Evolutionary conservation across 306 rosid species (phyloP), one percentile per base, ranked within the genome.

Genomic region (Cucurbita pepo): DNA sequence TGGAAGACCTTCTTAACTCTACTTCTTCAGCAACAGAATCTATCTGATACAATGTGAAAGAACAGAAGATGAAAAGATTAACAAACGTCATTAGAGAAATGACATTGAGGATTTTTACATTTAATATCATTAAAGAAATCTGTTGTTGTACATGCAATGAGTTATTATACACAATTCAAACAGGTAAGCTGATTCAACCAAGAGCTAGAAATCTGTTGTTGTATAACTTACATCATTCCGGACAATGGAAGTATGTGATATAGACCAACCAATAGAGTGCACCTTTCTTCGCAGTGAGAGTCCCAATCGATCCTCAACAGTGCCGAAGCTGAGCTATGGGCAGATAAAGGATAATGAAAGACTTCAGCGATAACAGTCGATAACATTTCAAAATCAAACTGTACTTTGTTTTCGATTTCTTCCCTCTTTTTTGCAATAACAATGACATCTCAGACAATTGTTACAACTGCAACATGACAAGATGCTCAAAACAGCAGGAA

Each of bases 311-410:
- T 94, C 98, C 86, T 87, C 94, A 86, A 88, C 88, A 88, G 79
- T 90, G 85, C 98, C 96, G 48, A 81, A 86, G 92, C 97, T 94
- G 96, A 90, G 94, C 98, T 94, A 94, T 89, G 96, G 85, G 78
- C 88, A 85, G 80, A 81, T 84, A 72, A 75, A 82, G 54, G 79
- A 82, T 61, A 74, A 79, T 56, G 56, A 76, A 65, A 77, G 77
- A 81, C 85, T 82, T 88, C 83, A 85, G 70, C 75, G 51, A 83
- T 79, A 77, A 79, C 76, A 82, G 53, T 77, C 79, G 25, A 66
- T 6, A 66, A 45, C 1, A 36, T 18, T 36, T 25, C 45, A 78
- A 40, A 40, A 34, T 5, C 64, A 63, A 77, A 81, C 65, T 61
- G 69, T 37, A 8, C 50, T 65, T 70, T 50, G 72, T 58, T 50